Conservation (phyloP, 139 green algal species). For the Trebouxia sp. region DNA sequence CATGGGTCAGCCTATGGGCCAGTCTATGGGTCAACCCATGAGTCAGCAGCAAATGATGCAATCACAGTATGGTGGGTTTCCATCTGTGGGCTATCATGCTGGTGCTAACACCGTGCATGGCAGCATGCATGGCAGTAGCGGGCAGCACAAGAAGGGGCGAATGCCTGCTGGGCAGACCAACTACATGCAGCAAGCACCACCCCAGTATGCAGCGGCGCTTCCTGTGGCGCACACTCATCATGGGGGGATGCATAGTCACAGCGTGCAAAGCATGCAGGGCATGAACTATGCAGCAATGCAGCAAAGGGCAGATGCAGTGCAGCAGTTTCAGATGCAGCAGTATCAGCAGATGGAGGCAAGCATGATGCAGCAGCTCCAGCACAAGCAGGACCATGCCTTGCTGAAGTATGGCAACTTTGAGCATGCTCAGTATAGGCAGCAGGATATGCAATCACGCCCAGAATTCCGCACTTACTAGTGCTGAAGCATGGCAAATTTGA, state of each 20-base stretch:
- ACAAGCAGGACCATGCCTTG: constrained; percentile 20
- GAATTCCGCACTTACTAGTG: constrained; percentile 23
- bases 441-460: constrained; percentile 2
- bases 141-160: neutral
- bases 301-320: neutral
- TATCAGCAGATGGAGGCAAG: constrained; percentile 32
- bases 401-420: constrained; percentile 30
- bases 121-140: neutral
- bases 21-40: too few relatives aligned
- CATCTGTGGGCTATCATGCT: neutral
- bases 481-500: neutral
- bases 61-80: neutral
- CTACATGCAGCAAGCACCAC: neutral
- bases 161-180: neutral
- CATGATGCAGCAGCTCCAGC: constrained; percentile 18
- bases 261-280: neutral
- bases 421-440: neutral
- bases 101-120: neutral
- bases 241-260: too few relatives aligned
- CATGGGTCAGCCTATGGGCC: too few relatives aligned
- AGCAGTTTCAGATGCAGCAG: constrained; percentile 33
- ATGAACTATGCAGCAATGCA: constrained; percentile 2
- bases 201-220: neutral
- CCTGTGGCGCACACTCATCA: neutral
- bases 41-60: neutral